Base-by-base conservation (phyloP, 148 eudicot genomes). In the Pouteria glomerata region DNA sequence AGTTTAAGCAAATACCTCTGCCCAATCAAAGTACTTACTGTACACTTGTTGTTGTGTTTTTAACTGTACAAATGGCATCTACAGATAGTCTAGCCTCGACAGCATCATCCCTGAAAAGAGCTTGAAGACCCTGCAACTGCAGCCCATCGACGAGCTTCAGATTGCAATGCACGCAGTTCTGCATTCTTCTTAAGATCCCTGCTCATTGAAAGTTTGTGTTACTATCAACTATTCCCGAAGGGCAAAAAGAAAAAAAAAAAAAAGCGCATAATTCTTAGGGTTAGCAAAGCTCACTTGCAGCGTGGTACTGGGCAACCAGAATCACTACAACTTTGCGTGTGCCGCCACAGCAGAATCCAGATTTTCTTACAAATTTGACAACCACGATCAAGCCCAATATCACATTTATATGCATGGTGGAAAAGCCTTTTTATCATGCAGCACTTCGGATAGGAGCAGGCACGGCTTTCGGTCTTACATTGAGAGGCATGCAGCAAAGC, bases 401-500 rank as follows among this genome's bases (percentile, higher is more conserved):
- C 74, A 82, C 89, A 86, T 15, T 63, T 26, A 29, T 58, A 66
- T 4, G 83, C 41, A 82, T 91, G 97, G 72, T 53, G 67, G 53
- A 89, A 83, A 39, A 85, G 83, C 65, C 57, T 78, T 77, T 62
- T 83, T 11, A 86, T 24, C 57, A 10, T 39, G 30, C 24, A 27
- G 71, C 97, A 88, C 34, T 72, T 77, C 63, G 85, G 84, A 62
- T 85, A 78, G 8, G 85, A 63, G 76, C 97, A 91, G 1, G 70
- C 70, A 34, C 45, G 65, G 53, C 42, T 72, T 57, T 27, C 30
- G 21, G 66, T 69, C 24, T 14, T 68, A 66, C 97, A 91, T 58
- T 70, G 71, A 33, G 81, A 76, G 41, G 90, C 84, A 79, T 88
- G 91, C 65, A 73, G 62, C 37, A 88, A 16, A 59, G 75, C 81